Base-by-base conservation (phyloP, 2,329 filamentous ascomycete genomes). In the Alternaria sp. region DNA sequence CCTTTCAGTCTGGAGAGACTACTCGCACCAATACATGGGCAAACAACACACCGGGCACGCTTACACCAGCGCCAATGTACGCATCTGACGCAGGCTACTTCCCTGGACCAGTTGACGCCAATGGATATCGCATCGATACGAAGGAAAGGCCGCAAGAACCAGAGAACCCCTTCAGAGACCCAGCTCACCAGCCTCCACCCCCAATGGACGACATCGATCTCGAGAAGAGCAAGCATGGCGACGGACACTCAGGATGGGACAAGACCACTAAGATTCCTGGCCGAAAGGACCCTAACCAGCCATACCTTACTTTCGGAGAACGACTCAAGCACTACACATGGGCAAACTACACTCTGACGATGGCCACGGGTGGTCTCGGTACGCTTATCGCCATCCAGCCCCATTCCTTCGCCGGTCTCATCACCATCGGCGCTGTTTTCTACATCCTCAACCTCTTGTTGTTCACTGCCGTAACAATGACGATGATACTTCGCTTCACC, bases 381-480 rank as follows among this genome's bases (percentile, higher is more conserved):
- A 75, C 81, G 2, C 71, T 83, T 11, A 75, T 83, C 28, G 69
- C 77, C 4, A 71, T 79, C 31, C 74, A 80, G 41, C 81, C 80
- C 0, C 80, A 80, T 55, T 58, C 67, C 1, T 86, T 85, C 63
- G 66, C 68, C 0, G 83, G 83, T 21, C 78, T 86, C 14, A 75
- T 80, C 56, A 80, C 77, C 7, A 82, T 86, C 54, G 84, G 83
- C 21, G 81, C 82, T 28, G 64, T 82, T 56, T 77, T 85, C 61
- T 85, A 81, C 69, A 72, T 85, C 36, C 65, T 84, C 60, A 83
- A 84, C 66, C 73, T 85, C 4, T 62, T 83, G 58, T 71, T 82
- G 54, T 84, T 85, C 71, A 62, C 70, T 11, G 58, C 50, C 28
- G 63, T 73, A 28, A 67, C 73, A 13, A 61, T 63, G 23, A 68